A percentile compares a stretch with the other conserved stretches of the same genome.
Evolutionary conservation across 2,329 filamentous ascomycete species (phyloP).

Genomic region (Sclerotinia sclerotiorum): DNA sequence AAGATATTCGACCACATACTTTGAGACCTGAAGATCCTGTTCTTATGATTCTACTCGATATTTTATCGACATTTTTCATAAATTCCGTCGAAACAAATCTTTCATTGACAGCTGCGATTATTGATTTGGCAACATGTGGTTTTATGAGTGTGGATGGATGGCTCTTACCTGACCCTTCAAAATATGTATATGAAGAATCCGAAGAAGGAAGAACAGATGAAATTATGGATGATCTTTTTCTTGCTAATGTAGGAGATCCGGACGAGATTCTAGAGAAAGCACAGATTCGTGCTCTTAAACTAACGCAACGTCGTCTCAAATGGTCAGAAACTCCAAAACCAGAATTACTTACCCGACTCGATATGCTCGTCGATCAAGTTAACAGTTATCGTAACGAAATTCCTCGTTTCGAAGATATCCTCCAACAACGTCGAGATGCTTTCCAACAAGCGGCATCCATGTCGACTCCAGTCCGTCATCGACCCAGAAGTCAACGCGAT

Average conservation of each 20-base stretch:
- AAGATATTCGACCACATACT: constrained; percentile 60
- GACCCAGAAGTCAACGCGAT: constrained; percentile 48
- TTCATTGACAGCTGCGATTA: constrained; percentile 77
- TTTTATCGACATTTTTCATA: constrained; percentile 78
- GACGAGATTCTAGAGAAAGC: constrained; percentile 45
- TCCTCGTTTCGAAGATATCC: constrained; percentile 69
- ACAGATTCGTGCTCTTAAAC: constrained; percentile 50
- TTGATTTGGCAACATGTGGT: constrained; percentile 80
- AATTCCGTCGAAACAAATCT: constrained; percentile 93
- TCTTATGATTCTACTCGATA: constrained; percentile 64
- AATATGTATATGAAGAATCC: constrained; percentile 57
- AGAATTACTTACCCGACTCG: constrained; percentile 57
- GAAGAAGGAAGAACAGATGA: constrained; percentile 39
- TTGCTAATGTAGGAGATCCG: constrained; percentile 26
- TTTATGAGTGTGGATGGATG: constrained; percentile 87
- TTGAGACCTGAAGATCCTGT: constrained; percentile 62
- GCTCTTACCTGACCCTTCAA: constrained; percentile 72
- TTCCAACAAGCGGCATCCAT: constrained; percentile 57
- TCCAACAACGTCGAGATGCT: constrained; percentile 63
- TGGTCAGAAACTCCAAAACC: constrained; percentile 54
- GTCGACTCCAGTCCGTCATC: constrained; percentile 36
- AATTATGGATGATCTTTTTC: constrained; percentile 41
- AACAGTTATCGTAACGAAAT: constrained; percentile 61
- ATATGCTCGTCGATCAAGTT: constrained; percentile 62
- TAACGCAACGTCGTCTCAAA: constrained; percentile 53